A percentile compares a stretch with the other conserved stretches of the same genome.
Conservation (phyloP, 345 rosid genomes). For the Populus euphratica region DNA sequence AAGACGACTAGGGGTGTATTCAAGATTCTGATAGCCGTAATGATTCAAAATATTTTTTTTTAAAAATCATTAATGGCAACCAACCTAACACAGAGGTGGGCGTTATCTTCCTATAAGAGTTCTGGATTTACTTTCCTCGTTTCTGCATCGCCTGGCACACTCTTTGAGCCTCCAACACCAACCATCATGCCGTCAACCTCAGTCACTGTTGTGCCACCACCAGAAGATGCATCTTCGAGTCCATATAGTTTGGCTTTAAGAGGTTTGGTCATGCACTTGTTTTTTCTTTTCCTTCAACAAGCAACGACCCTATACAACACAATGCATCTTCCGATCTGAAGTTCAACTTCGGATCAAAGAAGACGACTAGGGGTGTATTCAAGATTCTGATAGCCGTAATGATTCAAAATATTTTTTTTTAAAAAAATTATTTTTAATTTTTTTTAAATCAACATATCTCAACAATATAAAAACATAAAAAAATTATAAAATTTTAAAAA, state of each 20-base stretch:
- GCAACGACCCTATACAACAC: slow-evolving; percentile 29
- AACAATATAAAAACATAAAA: too few relatives aligned
- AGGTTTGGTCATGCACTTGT: slow-evolving; percentile 39
- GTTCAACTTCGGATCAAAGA: slow-evolving; percentile 63
- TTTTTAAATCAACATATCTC: too few relatives aligned
- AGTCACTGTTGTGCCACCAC: slow-evolving; percentile 22
- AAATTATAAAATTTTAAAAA: too few relatives aligned
- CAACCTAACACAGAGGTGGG: slow-evolving; percentile 53
- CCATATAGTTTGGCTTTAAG: slow-evolving; percentile 48
- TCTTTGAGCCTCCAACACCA: slow-evolving; percentile 84
- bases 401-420: too few relatives aligned
- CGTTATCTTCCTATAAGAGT: slow-evolving; percentile 45
- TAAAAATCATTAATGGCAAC: too few relatives aligned
- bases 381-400: too few relatives aligned
- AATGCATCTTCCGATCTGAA: slow-evolving; percentile 46
- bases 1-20: slow-evolving; percentile 23
- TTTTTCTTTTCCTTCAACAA: slow-evolving; percentile 65
- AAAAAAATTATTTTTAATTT: too few relatives aligned
- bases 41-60: too few relatives aligned
- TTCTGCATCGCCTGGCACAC: slow-evolving; percentile 44
- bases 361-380: slow-evolving; percentile 20
- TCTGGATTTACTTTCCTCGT: slow-evolving; percentile 68
- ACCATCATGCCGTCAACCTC: slow-evolving; percentile 53
- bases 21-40: too few relatives aligned
- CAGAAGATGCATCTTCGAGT: slow-evolving; percentile 14